Evolutionary conservation across 495 filamentous ascomycete genomes (phyloP), one percentile per base, ranked within the genome.

Genomic region (Evernia prunastri): DNA sequence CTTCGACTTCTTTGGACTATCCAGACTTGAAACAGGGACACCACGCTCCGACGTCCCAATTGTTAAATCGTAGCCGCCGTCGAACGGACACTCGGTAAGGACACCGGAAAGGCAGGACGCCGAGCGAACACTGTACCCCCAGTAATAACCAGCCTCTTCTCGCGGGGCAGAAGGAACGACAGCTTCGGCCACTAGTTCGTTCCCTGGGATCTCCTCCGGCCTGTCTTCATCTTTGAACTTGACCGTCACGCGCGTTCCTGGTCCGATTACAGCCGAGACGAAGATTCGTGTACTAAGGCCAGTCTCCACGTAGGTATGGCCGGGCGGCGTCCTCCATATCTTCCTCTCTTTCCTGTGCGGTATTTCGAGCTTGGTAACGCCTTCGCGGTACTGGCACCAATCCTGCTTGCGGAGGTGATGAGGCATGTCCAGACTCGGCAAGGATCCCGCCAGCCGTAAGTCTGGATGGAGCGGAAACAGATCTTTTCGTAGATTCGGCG

Each of bases 11-110:
- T n/a, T 54, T 18, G 35, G 4, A n/a, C 54, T 45, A 2, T 72
- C 76, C 13, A 74, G 43, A 13, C 68, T 73, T 12, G 77, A 71
- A n/a, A 88, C 71, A 1, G 82, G 75, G 11, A 73, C 40, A 17
- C 89, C 89, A 33, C 88, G 84, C 73, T 92, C 89, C 3, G 86
- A 89, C 0, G 88, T 91, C 17, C 88, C 89, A 61, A 93, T 82
- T 63, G 81, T 85, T 51, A 89, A 36, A 68, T 91, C 81, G 68
- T 89, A 86, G 18, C 88, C 81, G 51, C 85, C 81, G 33, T 87
- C 80, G 69, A 82, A 84, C 40, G 79, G 78, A 67, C 83, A 80
- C 62, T 87, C 78, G 23, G 86, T 89, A 65, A 89, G 86, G 23
- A 92, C 83, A 33, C 76, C 76, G 0, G 87, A 86, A 5, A 92